These are phyloP conservation scores for Eucalyptus sp. DNA, from an alignment of 345 rosid species.

Conservation along the genomic window DNA sequence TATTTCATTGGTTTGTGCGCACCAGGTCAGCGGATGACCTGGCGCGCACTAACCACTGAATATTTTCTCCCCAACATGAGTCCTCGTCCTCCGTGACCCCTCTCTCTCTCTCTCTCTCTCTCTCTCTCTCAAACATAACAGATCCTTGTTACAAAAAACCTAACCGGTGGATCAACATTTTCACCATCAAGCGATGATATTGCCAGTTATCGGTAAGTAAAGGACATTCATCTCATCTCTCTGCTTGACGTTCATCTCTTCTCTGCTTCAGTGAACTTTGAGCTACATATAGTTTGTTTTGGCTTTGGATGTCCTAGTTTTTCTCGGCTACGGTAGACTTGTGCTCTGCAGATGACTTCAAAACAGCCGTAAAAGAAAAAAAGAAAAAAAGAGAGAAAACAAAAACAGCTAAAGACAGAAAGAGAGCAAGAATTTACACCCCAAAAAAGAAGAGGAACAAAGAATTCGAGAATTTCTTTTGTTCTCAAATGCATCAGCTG, in stretches of 20 bases:
- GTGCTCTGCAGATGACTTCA: not conserved
- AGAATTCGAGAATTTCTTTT: not conserved
- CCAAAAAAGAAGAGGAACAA: not conserved
- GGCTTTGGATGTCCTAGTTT: not conserved
- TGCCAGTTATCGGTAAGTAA: not conserved
- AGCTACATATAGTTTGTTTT: not conserved
- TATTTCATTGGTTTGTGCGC: no score
- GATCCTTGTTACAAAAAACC: not conserved
- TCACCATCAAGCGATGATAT: not conserved
- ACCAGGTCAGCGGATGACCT: no score
- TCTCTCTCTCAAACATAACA: not conserved
- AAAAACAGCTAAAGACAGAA: not conserved
- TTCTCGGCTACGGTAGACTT: not conserved
- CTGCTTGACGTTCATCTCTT: not conserved
- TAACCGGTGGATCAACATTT: not conserved
- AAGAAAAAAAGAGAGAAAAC: rapidly evolving
- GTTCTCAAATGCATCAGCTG: not conserved
- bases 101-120: not conserved
- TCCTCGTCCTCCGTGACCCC: no score
- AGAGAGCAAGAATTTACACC: not conserved
- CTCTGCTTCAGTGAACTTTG: not conserved
- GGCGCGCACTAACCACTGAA: no score
- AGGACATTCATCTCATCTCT: not conserved
- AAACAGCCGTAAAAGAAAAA: not conserved
- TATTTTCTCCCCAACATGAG: no score